Conservation (phyloP, 306 rosid species). For the Pyrus pyrifolia region DNA sequence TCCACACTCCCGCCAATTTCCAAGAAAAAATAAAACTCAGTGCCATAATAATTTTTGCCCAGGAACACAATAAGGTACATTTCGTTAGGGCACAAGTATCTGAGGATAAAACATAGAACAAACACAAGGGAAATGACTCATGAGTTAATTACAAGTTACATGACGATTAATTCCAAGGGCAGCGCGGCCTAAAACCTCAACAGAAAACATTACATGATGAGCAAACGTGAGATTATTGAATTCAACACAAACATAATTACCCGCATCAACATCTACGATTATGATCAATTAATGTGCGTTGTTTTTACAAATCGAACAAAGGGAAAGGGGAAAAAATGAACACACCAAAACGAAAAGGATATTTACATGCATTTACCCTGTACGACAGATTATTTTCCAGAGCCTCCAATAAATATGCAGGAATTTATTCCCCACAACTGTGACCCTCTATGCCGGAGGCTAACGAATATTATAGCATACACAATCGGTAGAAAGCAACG, state of each 20-base stretch:
- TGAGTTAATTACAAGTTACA: slow-evolving; percentile 24
- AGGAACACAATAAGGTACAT: too few species aligned
- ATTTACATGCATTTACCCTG: slow-evolving; percentile 87
- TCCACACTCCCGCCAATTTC: too few species aligned
- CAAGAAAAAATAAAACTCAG: too few species aligned
- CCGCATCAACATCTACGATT: slow-evolving; percentile 28
- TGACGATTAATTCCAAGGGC: neutral
- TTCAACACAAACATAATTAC: neutral
- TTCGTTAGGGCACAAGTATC: neutral
- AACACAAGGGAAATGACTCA: neutral
- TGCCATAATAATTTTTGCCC: too few species aligned
- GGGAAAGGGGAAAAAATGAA: slow-evolving; percentile 15
- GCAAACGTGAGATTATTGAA: slow-evolving; percentile 5
- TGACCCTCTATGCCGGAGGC: slow-evolving; percentile 64
- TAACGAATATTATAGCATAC: slow-evolving; percentile 72
- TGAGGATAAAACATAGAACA: neutral
- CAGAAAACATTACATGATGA: slow-evolving; percentile 1
- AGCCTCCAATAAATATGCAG: slow-evolving; percentile 63
- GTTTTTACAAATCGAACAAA: slow-evolving; percentile 63
- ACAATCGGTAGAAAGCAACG: slow-evolving; percentile 39
- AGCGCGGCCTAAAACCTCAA: neutral
- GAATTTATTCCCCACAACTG: slow-evolving; percentile 38
- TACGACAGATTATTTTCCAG: slow-evolving; percentile 70
- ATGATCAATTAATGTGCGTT: slow-evolving; percentile 14
- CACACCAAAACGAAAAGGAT: slow-evolving; percentile 52